Conservation (phyloP, 1,284 basidiomycete genomes). For the Ceratobasidium sp. region DNA sequence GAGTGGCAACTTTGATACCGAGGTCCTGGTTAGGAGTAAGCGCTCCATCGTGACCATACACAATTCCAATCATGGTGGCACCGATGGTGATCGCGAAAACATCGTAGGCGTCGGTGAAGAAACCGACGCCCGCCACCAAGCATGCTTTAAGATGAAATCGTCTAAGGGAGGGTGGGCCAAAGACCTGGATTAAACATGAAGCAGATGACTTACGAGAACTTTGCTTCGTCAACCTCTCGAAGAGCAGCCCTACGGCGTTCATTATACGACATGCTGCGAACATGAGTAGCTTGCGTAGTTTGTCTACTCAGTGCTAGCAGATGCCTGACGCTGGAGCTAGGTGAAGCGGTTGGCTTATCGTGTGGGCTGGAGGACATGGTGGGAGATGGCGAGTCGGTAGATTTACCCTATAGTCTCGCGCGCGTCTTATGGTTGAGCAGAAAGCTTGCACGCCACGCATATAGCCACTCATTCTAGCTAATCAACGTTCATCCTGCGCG, state of each 20-base stretch:
- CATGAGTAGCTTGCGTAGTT: too few relatives aligned
- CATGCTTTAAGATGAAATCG: slow-evolving; percentile 74
- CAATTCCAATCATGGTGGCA: slow-evolving; percentile 80
- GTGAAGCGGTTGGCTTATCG: too few relatives aligned
- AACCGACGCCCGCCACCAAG: slow-evolving; percentile 81
- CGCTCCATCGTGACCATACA: slow-evolving; percentile 60
- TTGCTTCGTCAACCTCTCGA: slow-evolving; percentile 81
- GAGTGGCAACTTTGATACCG: slow-evolving; percentile 75
- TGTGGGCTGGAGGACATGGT: too few relatives aligned
- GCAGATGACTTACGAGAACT: slow-evolving; percentile 67
- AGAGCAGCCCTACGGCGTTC: slow-evolving; percentile 76
- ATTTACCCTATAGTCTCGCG: too few relatives aligned
- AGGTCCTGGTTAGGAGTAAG: slow-evolving; percentile 75
- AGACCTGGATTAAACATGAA: not conserved
- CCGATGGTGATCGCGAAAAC: slow-evolving; percentile 73
- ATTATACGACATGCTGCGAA: slow-evolving; percentile 51
- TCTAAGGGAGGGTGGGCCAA: slow-evolving; percentile 30
- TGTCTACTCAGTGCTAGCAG: too few relatives aligned
- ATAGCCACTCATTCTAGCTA: too few relatives aligned
- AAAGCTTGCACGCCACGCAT: too few relatives aligned
- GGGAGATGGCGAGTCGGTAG: too few relatives aligned
- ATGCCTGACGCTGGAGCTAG: too few relatives aligned
- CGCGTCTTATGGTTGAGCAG: too few relatives aligned
- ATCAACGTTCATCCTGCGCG: too few relatives aligned
- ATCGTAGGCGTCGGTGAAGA: slow-evolving; percentile 72